A percentile compares a stretch with the other conserved stretches of the same genome.
phyloP scores from a whole-genome alignment of 2,329 filamentous ascomycete species.

The Blastomyces gilchristii region DNA sequence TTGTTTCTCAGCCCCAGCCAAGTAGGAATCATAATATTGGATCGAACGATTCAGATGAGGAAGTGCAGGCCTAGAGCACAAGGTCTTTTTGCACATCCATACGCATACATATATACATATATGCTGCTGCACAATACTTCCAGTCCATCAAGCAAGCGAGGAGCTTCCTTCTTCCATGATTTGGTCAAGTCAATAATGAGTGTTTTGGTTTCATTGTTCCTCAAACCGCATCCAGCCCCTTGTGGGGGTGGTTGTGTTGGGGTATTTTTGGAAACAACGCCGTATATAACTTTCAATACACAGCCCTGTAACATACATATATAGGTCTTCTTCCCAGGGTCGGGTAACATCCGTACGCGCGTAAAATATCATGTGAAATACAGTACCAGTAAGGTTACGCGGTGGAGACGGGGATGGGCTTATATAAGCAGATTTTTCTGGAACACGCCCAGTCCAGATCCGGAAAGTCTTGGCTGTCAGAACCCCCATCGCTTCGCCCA shows the following conservation, averaged over 20 bases:
- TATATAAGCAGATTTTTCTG: background rate
- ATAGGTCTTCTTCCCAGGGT: too few relatives aligned
- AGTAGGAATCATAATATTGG: background rate
- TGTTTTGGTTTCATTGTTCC: too few relatives aligned
- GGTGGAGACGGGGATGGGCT: background rate
- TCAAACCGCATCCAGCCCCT: too few relatives aligned
- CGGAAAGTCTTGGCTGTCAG: background rate
- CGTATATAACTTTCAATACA: background rate
- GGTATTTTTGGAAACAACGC: too few relatives aligned
- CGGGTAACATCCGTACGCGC: background rate
- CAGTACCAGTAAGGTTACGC: background rate
- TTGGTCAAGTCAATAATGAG: too few relatives aligned
- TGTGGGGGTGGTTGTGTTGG: too few relatives aligned
- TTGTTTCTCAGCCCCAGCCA: background rate
- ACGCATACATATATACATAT: too few relatives aligned
- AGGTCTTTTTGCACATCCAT: background rate
- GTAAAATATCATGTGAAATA: background rate
- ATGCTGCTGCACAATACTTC: too few relatives aligned
- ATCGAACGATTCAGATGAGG: background rate
- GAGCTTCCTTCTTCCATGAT: too few relatives aligned
- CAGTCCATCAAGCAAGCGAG: too few relatives aligned
- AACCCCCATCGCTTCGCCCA: background rate
- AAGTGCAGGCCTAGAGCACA: background rate
- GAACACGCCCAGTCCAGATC: background rate
- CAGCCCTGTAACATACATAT: background rate